Percentiles rank a stretch among this genome's conserved stretches.
Conservation (phyloP, 108 stramenopile genomes). For the Fragilariopsis cylindrus region DNA sequence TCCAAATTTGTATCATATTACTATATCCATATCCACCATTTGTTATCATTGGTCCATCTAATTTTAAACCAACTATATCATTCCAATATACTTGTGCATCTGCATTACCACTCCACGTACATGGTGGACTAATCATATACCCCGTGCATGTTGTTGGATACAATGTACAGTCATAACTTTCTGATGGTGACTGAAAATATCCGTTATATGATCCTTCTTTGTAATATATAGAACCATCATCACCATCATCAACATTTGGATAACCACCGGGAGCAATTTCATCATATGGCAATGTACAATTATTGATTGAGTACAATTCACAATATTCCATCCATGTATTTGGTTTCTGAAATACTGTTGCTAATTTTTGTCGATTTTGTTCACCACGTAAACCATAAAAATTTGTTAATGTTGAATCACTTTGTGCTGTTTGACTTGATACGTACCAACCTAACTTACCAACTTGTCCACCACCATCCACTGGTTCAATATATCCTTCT, state of each 20-base stretch:
- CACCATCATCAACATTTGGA: background rate
- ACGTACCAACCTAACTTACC: slow-evolving; percentile 45
- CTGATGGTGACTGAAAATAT: slow-evolving; percentile 23
- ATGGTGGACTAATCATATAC: slow-evolving; percentile 26
- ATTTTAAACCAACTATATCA: slow-evolving; percentile 23
- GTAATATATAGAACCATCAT: slow-evolving; percentile 18
- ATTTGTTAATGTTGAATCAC: slow-evolving; percentile 27
- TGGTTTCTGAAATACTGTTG: slow-evolving; percentile 33
- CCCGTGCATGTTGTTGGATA: slow-evolving; percentile 32
- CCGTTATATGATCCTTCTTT: slow-evolving; percentile 24
- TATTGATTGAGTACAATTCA: slow-evolving; percentile 14
- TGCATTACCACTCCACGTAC: slow-evolving; percentile 22
- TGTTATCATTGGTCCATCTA: slow-evolving; percentile 21
- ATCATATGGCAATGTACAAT: slow-evolving; percentile 20
- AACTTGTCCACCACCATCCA: slow-evolving; percentile 35
- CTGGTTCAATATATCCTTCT: slow-evolving; percentile 24
- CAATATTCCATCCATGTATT: slow-evolving; percentile 52
- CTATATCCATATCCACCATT: slow-evolving; percentile 45
- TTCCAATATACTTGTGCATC: slow-evolving; percentile 39
- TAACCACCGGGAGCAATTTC: slow-evolving; percentile 7
- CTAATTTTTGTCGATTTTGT: slow-evolving; percentile 33
- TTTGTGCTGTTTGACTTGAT: slow-evolving; percentile 21
- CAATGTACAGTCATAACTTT: slow-evolving; percentile 23
- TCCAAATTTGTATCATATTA: slow-evolving; percentile 39
- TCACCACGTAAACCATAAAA: slow-evolving; percentile 39